These are phyloP conservation scores for Grosmannia clavigera DNA, from an alignment of 2,329 filamentous ascomycete genomes.

Conservation along the genomic window DNA sequence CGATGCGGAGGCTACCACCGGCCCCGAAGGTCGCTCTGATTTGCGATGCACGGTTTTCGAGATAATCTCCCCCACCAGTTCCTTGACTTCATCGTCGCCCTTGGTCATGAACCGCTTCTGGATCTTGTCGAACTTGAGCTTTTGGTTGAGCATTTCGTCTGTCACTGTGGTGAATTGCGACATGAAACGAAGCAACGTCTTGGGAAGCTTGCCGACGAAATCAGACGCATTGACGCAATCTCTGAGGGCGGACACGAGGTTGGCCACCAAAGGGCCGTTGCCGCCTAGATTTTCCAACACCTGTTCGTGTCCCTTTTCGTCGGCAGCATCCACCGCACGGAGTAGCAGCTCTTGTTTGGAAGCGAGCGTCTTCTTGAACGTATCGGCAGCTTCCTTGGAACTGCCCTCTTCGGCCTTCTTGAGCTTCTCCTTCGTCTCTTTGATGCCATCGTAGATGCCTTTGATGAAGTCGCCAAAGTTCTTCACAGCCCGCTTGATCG, in stretches of 20 bases:
- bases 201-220: slow-evolving; percentile 40
- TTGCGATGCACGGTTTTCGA: slow-evolving; percentile 32
- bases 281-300: slow-evolving; percentile 46
- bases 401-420: slow-evolving; percentile 27
- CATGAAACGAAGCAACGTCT: slow-evolving; percentile 46
- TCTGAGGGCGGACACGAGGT: slow-evolving; percentile 40
- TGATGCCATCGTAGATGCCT: slow-evolving; percentile 33
- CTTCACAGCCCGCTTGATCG: slow-evolving; percentile 35
- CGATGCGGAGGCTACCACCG: neutral
- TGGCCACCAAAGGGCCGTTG: slow-evolving; percentile 43
- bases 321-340: slow-evolving; percentile 39
- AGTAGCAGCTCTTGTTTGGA: slow-evolving; percentile 36
- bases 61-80: slow-evolving; percentile 37
- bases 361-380: slow-evolving; percentile 28
- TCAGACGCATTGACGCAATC: slow-evolving; percentile 40
- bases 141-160: slow-evolving; percentile 44
- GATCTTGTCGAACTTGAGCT: slow-evolving; percentile 53
- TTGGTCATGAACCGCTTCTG: slow-evolving; percentile 51
- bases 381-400: slow-evolving; percentile 23
- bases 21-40: neutral
- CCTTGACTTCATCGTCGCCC: slow-evolving; percentile 52
- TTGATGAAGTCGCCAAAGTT: slow-evolving; percentile 38
- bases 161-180: slow-evolving; percentile 50
- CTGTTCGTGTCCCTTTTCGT: slow-evolving; percentile 40
- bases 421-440: slow-evolving; percentile 31